Base-by-base conservation (phyloP, 305 asterid species). In the Petunia hybrid region DNA sequence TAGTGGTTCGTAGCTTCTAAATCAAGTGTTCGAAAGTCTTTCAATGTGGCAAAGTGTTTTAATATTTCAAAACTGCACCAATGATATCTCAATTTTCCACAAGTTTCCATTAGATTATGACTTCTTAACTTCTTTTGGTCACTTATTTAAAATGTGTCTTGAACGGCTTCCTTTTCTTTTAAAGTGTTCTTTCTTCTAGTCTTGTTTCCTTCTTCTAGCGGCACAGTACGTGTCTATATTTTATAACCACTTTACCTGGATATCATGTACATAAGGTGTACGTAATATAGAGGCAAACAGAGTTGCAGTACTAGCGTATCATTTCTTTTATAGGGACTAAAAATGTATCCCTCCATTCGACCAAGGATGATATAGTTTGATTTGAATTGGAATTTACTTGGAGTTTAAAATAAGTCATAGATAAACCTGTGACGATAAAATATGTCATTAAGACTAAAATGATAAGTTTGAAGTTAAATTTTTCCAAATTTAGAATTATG, bases 1-100 rank as follows among this genome's bases (percentile, higher is more conserved):
- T 80, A 78, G 84, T 85, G 91, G 77, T 81, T 84, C 81, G 85
- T 87, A 84, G 80, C 93, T 91, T 89, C 65, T 81, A 88, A 89
- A 85, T 57, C 84, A 89, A 91, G 90, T 65, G 65, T 79, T 48
- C 41, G 62, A 31, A 36, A 14, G 60, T 55, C 59, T 81, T 62
- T 61, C 35, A 79, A 56, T 67, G 78, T 38, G 66, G 77, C 40
- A 82, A 65, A 85, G 67, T 76, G 39, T 73, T 70, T 61, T 9
- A 22, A 22, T 22, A 22, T 10, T 14, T 48, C 3, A 13, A 12
- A 66, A 41, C 51, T 46, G 57, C 60, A 66, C 57, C 31, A 31
- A 70, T 45, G 42, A 31, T 70, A 45, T 4, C 55, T 42, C 62
- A 83, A 88, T 77, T 69, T 41, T 67, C 38, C 40, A 69, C 62